A percentile compares a stretch with the other conserved stretches of the same genome.
phyloP scores from a whole-genome alignment of 371 early-diverging fungal species.

The Saksenaea oblongispora region DNA sequence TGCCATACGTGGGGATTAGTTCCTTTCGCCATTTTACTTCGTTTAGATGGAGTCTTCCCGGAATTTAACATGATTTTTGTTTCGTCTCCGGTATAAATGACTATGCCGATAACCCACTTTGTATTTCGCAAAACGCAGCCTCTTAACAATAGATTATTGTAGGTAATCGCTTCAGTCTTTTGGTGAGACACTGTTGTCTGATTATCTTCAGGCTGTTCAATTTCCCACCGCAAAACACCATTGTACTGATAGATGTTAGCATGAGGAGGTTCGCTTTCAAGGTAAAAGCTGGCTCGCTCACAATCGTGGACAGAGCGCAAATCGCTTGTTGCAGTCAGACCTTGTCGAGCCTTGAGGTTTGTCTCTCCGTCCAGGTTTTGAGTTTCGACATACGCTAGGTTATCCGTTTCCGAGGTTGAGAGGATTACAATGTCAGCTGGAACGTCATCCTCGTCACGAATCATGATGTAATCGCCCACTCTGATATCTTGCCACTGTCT shows the following conservation, averaged over 20 bases:
- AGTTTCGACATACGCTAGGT: slow-evolving; percentile 79
- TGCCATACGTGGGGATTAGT: slow-evolving; percentile 86
- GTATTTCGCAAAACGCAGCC: slow-evolving; percentile 95
- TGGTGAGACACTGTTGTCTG: slow-evolving; percentile 37
- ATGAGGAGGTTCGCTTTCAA: slow-evolving; percentile 84
- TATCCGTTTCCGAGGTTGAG: slow-evolving; percentile 64
- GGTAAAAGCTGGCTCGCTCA: slow-evolving; percentile 56
- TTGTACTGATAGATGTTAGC: slow-evolving; percentile 77
- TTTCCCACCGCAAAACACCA: slow-evolving; percentile 61
- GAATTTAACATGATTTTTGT: slow-evolving; percentile 91
- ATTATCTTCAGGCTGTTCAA: slow-evolving; percentile 28
- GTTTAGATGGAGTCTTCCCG: slow-evolving; percentile 91
- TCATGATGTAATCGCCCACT: slow-evolving; percentile 90
- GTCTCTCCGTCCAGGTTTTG: slow-evolving; percentile 89
- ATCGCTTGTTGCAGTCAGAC: slow-evolving; percentile 38
- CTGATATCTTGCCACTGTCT: slow-evolving; percentile 81
- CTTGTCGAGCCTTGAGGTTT: slow-evolving; percentile 72
- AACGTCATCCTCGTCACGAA: slow-evolving; percentile 87
- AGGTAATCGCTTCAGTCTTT: slow-evolving; percentile 45
- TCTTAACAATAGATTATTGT: slow-evolving; percentile 81
- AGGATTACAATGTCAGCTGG: slow-evolving; percentile 87
- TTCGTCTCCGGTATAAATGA: slow-evolving; percentile 86
- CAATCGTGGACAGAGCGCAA: slow-evolving; percentile 52
- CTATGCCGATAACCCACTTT: slow-evolving; percentile 79
- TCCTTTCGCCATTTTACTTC: slow-evolving; percentile 90